These are phyloP conservation scores for Phytopythium ostracodes DNA, from an alignment of 352 stramenopile genomes.

Conservation along the genomic window DNA sequence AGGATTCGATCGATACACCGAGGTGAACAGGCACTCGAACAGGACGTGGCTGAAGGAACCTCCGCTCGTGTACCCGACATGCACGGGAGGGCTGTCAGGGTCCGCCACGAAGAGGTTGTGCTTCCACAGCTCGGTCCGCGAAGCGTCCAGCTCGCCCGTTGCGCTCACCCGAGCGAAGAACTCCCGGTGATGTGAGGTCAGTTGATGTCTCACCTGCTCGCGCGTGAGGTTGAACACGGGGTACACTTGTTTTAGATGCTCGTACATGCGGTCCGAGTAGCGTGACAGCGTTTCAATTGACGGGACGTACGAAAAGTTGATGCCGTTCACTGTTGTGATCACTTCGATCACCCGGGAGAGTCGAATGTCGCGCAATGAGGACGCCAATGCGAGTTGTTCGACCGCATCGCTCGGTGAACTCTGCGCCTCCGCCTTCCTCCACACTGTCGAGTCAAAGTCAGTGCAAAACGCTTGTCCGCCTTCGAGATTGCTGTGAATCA, in stretches of 20 bases:
- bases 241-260: background rate
- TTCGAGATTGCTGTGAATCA: conserved; percentile 43
- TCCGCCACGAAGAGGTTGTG: conserved; percentile 24
- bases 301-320: conserved; percentile 14
- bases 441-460: conserved; percentile 32
- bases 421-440: conserved; percentile 15
- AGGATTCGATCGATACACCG: conserved; percentile 16
- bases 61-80: conserved; percentile 18
- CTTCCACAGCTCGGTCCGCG: conserved; percentile 22
- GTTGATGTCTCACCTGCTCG: background rate
- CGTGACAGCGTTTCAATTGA: conserved; percentile 6
- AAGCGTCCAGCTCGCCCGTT: background rate
- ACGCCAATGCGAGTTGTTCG: background rate
- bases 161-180: background rate
- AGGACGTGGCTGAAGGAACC: conserved; percentile 10
- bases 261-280: conserved; percentile 14
- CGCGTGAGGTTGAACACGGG: background rate
- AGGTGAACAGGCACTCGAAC: conserved; percentile 30
- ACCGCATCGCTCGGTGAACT: background rate
- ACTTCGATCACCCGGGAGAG: conserved; percentile 1
- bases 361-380: background rate
- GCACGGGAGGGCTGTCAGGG: conserved; percentile 5
- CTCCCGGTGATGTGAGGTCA: conserved; percentile 8
- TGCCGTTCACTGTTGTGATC: background rate
- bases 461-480: conserved; percentile 26